phyloP scores from a whole-genome alignment of 2,329 filamentous ascomycete genomes.

The Decorospora gaudefroyi region DNA sequence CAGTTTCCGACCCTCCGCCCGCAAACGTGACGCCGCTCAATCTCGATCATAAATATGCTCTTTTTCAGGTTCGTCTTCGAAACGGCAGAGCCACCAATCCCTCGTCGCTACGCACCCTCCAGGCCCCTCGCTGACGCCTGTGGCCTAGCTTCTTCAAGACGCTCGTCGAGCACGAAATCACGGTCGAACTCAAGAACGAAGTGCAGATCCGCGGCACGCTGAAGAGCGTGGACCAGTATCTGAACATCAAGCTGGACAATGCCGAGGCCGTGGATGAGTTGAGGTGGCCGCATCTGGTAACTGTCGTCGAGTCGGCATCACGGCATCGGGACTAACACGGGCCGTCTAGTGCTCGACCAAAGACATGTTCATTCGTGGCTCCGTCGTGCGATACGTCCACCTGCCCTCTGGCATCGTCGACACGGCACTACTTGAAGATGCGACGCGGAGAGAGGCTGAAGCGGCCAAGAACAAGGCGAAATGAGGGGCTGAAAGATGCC shows the following conservation, averaged over 20 bases:
- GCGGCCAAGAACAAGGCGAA: conserved; percentile 47
- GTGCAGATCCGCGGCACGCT: conserved; percentile 94
- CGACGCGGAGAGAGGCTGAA: conserved; percentile 56
- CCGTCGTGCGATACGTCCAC: conserved; percentile 90
- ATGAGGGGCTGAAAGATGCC: conserved; percentile 20
- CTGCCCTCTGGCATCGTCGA: conserved; percentile 82
- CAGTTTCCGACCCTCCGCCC: too few species aligned
- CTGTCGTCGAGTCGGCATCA: too few species aligned
- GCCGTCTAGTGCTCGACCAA: conserved; percentile 83
- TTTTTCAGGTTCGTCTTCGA: conserved; percentile 55
- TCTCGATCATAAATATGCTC: conserved; percentile 54
- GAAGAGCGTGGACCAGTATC: conserved; percentile 97
- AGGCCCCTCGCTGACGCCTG: conserved; percentile 2
- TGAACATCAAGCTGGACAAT: conserved; percentile 98
- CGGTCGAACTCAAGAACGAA: conserved; percentile 98
- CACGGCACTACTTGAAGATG: conserved; percentile 84
- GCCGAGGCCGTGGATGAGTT: conserved; percentile 90
- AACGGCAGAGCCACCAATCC: too few species aligned
- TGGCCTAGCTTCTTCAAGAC: conserved; percentile 86
- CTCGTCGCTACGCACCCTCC: too few species aligned
- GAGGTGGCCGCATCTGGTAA: conserved; percentile 89
- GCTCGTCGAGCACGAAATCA: conserved; percentile 94
- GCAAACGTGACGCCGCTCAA: too few species aligned
- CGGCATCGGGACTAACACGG: too few species aligned
- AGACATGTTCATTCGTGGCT: conserved; percentile 94